Percentiles rank a stretch among this genome's conserved stretches.
Conservation (phyloP, 179 eudicot genomes). For the Drosera spatulata region DNA sequence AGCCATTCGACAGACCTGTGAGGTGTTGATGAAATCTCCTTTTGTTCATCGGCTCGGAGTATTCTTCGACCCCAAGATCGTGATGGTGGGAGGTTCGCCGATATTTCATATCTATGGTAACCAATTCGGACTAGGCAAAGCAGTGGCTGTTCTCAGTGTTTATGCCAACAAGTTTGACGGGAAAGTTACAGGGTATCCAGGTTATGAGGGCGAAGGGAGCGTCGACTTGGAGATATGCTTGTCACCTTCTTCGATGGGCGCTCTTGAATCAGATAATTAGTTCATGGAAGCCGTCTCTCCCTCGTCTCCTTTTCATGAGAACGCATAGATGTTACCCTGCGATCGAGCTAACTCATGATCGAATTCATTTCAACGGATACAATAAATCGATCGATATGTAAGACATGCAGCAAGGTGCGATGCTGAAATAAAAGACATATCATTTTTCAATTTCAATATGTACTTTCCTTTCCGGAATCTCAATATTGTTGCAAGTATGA, state of each 20-base stretch:
- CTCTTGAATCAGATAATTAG: conserved; percentile 7
- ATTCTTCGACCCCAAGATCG: conserved; percentile 3
- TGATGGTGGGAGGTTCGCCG: conserved; percentile 12
- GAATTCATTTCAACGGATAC: no score
- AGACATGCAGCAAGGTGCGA: no score
- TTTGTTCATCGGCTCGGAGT: conserved; percentile 1
- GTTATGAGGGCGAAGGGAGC: conserved; percentile 8
- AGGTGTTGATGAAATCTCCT: conserved; percentile 6
- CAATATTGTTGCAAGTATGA: no score
- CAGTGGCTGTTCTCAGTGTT: conserved; percentile 4
- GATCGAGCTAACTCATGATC: no score
- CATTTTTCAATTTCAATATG: no score
- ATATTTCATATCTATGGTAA: conserved; percentile 10
- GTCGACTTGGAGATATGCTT: conserved; percentile 10
- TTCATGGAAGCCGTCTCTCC: no score
- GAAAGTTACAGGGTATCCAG: conserved; percentile 6
- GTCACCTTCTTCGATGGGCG: neutral
- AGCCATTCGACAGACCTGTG: neutral
- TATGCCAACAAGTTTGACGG: conserved; percentile 13
- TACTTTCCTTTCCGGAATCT: no score
- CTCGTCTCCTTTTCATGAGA: no score
- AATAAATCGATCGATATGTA: no score
- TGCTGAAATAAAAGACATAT: no score
- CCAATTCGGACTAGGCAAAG: conserved; percentile 9
- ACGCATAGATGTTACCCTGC: no score